Evolutionary conservation across 345 rosid genomes (phyloP).

Genomic region (Dipteronia sinensis): DNA sequence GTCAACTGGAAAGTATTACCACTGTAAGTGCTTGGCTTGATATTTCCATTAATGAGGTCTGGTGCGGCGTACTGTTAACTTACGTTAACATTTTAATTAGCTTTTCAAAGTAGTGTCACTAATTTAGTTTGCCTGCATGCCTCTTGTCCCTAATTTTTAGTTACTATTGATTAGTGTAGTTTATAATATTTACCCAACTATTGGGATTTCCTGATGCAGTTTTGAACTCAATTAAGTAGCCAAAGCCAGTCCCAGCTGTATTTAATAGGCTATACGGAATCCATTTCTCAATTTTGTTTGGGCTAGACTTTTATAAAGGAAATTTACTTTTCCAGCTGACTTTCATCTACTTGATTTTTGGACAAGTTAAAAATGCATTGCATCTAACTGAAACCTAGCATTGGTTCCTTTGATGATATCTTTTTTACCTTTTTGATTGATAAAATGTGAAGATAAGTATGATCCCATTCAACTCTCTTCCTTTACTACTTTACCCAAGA

Average conservation of each 20-base stretch:
- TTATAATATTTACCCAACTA: neutral
- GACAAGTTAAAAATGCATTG: neutral
- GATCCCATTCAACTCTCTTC: neutral
- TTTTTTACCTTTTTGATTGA: neutral
- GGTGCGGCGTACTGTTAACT: neutral
- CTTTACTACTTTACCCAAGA: neutral
- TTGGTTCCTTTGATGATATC: neutral
- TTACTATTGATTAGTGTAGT: neutral
- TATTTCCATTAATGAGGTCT: neutral
- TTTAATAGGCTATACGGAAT: neutral
- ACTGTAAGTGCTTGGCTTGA: constrained; percentile 60
- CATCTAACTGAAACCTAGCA: neutral
- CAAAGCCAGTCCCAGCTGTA: neutral
- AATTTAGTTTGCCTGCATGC: neutral
- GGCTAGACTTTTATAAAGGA: neutral
- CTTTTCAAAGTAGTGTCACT: neutral
- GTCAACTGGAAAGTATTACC: constrained; percentile 96
- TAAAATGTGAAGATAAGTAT: neutral
- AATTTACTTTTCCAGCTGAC: neutral
- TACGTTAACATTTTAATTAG: neutral
- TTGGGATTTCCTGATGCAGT: neutral
- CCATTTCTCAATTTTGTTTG: neutral
- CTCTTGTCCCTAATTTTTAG: neutral
- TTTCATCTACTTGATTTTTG: neutral
- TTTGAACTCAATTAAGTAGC: neutral